A percentile compares a stretch with the other conserved stretches of the same genome.
Evolutionary conservation across 495 filamentous ascomycete genomes (phyloP).

Genomic region (Neurospora sp.): DNA sequence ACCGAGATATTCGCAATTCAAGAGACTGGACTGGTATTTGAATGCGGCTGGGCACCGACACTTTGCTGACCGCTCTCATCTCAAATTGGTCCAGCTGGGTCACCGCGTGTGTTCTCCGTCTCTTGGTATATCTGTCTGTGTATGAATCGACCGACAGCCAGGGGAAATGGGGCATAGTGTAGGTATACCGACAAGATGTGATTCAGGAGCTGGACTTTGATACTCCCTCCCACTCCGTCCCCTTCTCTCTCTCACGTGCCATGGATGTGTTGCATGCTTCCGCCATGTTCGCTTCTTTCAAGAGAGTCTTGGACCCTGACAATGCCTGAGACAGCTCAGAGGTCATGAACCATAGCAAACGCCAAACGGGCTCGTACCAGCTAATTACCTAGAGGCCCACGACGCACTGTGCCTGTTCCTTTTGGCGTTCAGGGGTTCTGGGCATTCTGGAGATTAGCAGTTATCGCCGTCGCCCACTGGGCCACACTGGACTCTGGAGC

Average conservation of each 20-base stretch:
- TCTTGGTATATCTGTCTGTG: background rate
- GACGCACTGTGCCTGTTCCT: background rate
- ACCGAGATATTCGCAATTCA: background rate
- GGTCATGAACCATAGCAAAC: background rate
- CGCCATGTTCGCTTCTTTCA: background rate
- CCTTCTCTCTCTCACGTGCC: background rate
- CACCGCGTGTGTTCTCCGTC: background rate
- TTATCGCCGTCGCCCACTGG: background rate
- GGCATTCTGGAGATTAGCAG: background rate
- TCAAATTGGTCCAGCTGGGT: background rate
- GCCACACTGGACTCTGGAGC: background rate
- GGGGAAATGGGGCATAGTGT: background rate
- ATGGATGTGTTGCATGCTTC: background rate
- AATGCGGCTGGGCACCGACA: background rate
- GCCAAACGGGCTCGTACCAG: background rate
- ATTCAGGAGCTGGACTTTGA: background rate
- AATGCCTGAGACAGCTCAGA: background rate
- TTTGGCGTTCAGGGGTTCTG: background rate
- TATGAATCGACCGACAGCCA: background rate
- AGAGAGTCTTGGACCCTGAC: background rate
- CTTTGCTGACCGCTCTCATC: background rate
- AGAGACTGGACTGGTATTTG: background rate
- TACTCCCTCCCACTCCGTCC: background rate
- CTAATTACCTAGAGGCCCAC: background rate
- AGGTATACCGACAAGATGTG: background rate